Evolutionary conservation across 208 protist species (phyloP), one percentile per base, ranked within the genome.

Genomic region (Trypanosoma caninum): DNA sequence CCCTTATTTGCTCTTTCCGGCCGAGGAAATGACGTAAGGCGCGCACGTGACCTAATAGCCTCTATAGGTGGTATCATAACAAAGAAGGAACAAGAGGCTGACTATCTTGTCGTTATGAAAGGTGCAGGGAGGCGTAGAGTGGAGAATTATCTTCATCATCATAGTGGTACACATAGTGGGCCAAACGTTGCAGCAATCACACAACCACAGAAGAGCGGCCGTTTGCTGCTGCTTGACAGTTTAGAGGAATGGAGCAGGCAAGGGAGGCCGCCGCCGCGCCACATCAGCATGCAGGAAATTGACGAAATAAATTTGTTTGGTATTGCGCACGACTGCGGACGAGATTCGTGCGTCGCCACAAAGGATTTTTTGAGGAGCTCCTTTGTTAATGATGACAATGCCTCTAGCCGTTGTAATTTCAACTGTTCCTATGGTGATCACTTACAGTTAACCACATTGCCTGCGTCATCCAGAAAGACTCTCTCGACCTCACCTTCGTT

Each of bases 121-220:
- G 63, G 63, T 14, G 63, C 63, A 20, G 63, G 53, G 6, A 28
- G 53, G n/a, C 33, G 56, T n/a, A 69, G 46, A 33, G 56, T 69
- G 1, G 63, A 69, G 38, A 41, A 58, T 2, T 68, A 38, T 33
- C 54, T 9, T 27, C 30, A 54, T 0, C 38, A 42, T 10, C 9
- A 55, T 1, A 25, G n/a, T 14, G 13, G 33, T 41, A 57, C 20
- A 42, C 7, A 40, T 44, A 34, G 22, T 8, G 33, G 33, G 28
- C 28, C 18, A 40, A 42, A 22, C 23, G 27, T 27, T 18, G 37
- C 23, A 34, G 28, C 55, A 8, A 14, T 38, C 34, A 11, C 3
- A 16, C 4, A 37, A 25, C 9, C 48, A 6, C 54, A 27, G 33
- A 25, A 30, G 6, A 8, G 9, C 4, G 47, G 59, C 8, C 41